A percentile compares a stretch with the other conserved stretches of the same genome.
phyloP scores from a whole-genome alignment of 805 yeast species.

The Candida coquimbonensis region DNA sequence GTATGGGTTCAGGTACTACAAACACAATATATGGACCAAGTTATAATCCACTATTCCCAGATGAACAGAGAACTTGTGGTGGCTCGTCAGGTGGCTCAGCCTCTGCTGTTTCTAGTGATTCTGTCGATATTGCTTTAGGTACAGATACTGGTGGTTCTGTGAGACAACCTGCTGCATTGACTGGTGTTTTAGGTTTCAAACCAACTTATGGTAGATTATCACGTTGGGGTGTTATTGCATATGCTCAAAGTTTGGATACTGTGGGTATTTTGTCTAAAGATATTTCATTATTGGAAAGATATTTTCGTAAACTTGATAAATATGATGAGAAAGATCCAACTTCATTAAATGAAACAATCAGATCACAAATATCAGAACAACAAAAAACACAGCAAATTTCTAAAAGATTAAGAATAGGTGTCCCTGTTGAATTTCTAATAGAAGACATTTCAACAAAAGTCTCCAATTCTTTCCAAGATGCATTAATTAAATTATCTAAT shows the following conservation, averaged over 20 bases:
- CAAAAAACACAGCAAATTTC: not conserved
- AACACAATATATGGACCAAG: conserved; percentile 53
- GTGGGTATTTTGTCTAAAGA: conserved; percentile 73
- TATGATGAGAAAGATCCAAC: conserved; percentile 81
- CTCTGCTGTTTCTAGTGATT: conserved; percentile 72
- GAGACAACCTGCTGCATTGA: conserved; percentile 83
- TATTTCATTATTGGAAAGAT: conserved; percentile 36
- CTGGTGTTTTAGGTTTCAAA: conserved; percentile 81
- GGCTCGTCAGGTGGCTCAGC: conserved; percentile 98
- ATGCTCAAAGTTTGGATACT: conserved; percentile 92
- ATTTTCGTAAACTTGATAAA: conserved; percentile 49
- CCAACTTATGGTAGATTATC: conserved; percentile 92
- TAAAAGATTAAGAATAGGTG: conserved; percentile 49
- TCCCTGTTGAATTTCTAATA: conserved; percentile 61
- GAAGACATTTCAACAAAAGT: conserved; percentile 45
- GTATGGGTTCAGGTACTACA: conserved; percentile 81
- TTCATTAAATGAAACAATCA: conserved; percentile 31
- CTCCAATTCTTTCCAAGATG: conserved; percentile 37
- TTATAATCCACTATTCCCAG: conserved; percentile 41
- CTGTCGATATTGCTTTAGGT: conserved; percentile 75
- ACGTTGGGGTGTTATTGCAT: conserved; percentile 85
- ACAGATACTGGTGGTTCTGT: conserved; percentile 98
- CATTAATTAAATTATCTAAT: conserved; percentile 37
- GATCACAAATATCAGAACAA: conserved; percentile 20
- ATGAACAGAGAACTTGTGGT: conserved; percentile 49